These are phyloP conservation scores for Ehretia macrophylla DNA, from an alignment of 257 asterid species.

Conservation along the genomic window DNA sequence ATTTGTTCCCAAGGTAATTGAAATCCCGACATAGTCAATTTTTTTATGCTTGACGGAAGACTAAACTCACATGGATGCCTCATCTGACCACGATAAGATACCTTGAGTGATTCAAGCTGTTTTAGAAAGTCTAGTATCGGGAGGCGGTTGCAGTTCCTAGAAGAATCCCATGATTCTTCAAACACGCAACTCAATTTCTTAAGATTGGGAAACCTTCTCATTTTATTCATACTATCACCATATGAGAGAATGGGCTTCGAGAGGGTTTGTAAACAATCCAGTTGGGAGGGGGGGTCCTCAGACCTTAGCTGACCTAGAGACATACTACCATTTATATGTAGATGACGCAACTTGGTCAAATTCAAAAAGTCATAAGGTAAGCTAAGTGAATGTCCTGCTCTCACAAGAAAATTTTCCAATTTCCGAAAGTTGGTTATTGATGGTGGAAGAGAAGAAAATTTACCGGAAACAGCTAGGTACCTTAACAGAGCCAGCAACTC, in stretches of 20 bases:
- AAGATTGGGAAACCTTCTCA: conserved; percentile 8
- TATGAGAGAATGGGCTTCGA: neutral
- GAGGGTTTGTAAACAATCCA: neutral
- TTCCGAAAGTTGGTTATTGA: neutral
- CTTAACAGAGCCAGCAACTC: neutral
- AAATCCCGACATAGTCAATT: neutral
- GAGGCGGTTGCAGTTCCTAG: neutral
- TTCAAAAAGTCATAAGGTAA: neutral
- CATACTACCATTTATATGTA: neutral
- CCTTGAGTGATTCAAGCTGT: rapidly evolving
- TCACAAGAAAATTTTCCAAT: neutral
- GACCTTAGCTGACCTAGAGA: neutral
- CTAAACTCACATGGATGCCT: neutral
- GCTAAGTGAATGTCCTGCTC: neutral
- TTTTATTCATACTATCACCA: neutral
- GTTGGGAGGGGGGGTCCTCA: neutral
- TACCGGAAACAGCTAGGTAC: neutral
- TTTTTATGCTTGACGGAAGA: neutral
- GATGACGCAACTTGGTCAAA: neutral
- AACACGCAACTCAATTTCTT: rapidly evolving
- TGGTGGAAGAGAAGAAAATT: neutral
- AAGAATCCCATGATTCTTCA: neutral
- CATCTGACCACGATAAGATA: neutral
- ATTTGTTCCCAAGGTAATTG: conserved; percentile 5
- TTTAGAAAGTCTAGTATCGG: conserved; percentile 1